Percentiles rank a stretch among this genome's conserved stretches.
Evolutionary conservation across 805 yeast genomes (phyloP).

Genomic region (Candida chauliodis): DNA sequence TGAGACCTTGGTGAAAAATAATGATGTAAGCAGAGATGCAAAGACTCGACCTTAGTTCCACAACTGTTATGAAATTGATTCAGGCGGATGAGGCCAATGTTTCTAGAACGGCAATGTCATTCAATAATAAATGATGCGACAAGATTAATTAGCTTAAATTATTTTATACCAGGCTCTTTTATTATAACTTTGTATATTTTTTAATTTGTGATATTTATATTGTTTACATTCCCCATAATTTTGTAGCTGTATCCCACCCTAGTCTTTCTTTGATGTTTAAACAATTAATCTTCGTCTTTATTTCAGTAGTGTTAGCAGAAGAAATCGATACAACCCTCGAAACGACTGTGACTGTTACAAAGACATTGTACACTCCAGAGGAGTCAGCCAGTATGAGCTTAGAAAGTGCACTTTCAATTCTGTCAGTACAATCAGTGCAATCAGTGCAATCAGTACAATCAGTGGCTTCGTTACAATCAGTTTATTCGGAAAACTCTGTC

Average conservation of each 20-base stretch:
- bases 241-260: slow-evolving; percentile 10
- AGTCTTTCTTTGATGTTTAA: slow-evolving; percentile 16
- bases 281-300: slow-evolving; percentile 11
- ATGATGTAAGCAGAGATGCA: too few relatives aligned
- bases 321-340: slow-evolving; percentile 37
- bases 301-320: slow-evolving; percentile 13
- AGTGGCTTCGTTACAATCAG: slow-evolving; percentile 12
- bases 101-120: too few relatives aligned
- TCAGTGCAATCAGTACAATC: slow-evolving; percentile 15
- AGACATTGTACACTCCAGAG: slow-evolving; percentile 44
- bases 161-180: too few relatives aligned
- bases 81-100: too few relatives aligned
- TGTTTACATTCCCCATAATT: not conserved
- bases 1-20: too few relatives aligned
- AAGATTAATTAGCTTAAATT: too few relatives aligned
- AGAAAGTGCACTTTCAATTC: slow-evolving; percentile 16
- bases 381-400: slow-evolving; percentile 34
- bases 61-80: too few relatives aligned
- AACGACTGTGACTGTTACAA: slow-evolving; percentile 45
- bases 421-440: slow-evolving; percentile 13
- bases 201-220: too few relatives aligned
- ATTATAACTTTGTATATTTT: too few relatives aligned
- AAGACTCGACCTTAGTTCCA: too few relatives aligned
- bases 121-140: too few relatives aligned
- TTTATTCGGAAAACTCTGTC: too few relatives aligned